These are phyloP conservation scores for Withania somnifera DNA, from an alignment of 305 asterid genomes.

Conservation along the genomic window DNA sequence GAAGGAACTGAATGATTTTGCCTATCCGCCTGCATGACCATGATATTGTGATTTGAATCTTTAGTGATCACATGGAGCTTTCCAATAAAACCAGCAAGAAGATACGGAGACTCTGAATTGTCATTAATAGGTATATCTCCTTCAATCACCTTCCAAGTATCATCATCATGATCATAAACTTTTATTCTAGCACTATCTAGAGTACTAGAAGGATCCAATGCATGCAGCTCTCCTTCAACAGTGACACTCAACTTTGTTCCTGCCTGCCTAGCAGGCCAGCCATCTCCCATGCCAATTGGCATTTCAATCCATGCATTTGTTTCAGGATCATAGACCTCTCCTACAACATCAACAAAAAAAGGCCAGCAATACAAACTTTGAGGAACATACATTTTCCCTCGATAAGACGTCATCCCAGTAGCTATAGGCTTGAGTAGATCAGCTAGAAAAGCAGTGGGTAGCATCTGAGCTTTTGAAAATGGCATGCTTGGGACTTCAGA, in stretches of 20 bases:
- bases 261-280: conserved; percentile 87
- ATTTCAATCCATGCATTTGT: conserved; percentile 68
- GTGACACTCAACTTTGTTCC: conserved; percentile 73
- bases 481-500: conserved; percentile 79
- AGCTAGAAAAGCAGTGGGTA: conserved; percentile 79
- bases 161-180: conserved; percentile 62
- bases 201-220: conserved; percentile 65
- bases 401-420: conserved; percentile 71
- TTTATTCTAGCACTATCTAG: conserved; percentile 70
- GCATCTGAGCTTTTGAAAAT: conserved; percentile 69
- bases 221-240: conserved; percentile 68
- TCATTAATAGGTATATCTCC: conserved; percentile 64
- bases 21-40: conserved; percentile 59
- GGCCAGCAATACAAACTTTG: conserved; percentile 90
- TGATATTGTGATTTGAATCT: conserved; percentile 47
- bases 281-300: conserved; percentile 90
- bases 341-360: conserved; percentile 85
- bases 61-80: conserved; percentile 69
- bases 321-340: conserved; percentile 82
- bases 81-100: conserved; percentile 78
- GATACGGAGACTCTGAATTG: conserved; percentile 62
- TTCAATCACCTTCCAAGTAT: conserved; percentile 64
- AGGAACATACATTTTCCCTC: conserved; percentile 73
- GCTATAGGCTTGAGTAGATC: conserved; percentile 86
- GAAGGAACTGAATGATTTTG: conserved; percentile 25